A percentile compares a stretch with the other conserved stretches of the same genome.
These are phyloP conservation scores for Raddia distichophylla DNA, from an alignment of 176 grass and related monocot genomes.

Conservation along the genomic window DNA sequence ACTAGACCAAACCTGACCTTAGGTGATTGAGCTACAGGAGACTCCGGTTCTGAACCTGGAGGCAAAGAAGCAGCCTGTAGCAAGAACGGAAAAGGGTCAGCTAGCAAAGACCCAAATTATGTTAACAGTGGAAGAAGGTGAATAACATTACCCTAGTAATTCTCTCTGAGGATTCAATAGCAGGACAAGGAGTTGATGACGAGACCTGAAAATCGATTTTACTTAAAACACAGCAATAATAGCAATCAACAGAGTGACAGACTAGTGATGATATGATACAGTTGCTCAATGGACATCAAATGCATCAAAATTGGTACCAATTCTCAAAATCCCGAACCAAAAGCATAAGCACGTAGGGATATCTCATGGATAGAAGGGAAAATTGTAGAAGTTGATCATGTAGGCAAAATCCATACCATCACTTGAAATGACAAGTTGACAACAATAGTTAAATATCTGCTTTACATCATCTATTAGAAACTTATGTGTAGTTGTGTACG, in stretches of 20 bases:
- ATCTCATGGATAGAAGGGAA: neutral
- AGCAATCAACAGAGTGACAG: conserved; percentile 4
- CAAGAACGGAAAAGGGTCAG: conserved; percentile 25
- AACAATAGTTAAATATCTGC: neutral
- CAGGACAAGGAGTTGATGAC: conserved; percentile 44
- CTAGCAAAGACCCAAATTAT: conserved; percentile 4
- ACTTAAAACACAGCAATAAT: neutral
- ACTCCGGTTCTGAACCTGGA: conserved; percentile 34
- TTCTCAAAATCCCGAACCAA: neutral
- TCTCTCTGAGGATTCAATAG: conserved; percentile 58
- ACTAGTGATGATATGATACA: neutral
- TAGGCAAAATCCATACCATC: neutral
- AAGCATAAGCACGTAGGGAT: neutral
- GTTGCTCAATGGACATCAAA: conserved; percentile 6
- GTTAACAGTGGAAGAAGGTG: neutral
- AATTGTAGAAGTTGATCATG: neutral
- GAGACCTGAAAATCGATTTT: conserved; percentile 44
- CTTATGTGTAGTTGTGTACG: neutral
- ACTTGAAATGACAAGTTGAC: neutral
- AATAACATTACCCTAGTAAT: conserved; percentile 43
- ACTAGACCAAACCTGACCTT: conserved; percentile 45
- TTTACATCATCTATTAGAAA: neutral
- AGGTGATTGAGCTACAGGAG: conserved; percentile 39
- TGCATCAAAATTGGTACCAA: conserved; percentile 1
- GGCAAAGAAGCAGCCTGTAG: conserved; percentile 52